These are phyloP conservation scores for Phaeosphaeriaceae sp. DNA, from an alignment of 2,329 filamentous ascomycete species.

Conservation along the genomic window DNA sequence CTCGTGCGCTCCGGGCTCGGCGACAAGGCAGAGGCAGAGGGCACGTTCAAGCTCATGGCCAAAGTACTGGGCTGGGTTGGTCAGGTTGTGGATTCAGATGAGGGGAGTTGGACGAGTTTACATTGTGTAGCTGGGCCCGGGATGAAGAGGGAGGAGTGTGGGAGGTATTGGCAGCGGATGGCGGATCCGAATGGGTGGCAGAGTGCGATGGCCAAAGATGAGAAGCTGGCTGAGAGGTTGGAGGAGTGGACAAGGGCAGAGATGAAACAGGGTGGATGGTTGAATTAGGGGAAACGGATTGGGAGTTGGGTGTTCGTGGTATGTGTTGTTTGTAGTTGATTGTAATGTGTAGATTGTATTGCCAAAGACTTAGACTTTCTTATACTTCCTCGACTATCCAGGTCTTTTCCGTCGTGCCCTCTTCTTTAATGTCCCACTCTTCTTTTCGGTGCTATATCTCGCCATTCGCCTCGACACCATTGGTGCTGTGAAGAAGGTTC, in stretches of 20 bases:
- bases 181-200: conserved; percentile 11
- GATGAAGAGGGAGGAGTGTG: conserved; percentile 11
- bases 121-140: conserved; percentile 8
- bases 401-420: too few relatives aligned
- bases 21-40: background rate
- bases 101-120: conserved; percentile 10
- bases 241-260: conserved; percentile 10
- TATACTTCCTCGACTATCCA: too few relatives aligned
- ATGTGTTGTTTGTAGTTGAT: background rate
- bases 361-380: too few relatives aligned
- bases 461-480: background rate
- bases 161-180: conserved; percentile 8
- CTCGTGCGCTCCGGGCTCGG: conserved; percentile 22
- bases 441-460: too few relatives aligned
- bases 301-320: background rate
- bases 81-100: conserved; percentile 3
- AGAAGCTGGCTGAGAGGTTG: conserved; percentile 6
- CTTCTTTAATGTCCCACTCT: too few relatives aligned
- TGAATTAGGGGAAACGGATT: background rate
- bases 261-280: conserved; percentile 7
- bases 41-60: background rate
- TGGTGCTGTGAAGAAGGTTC: background rate
- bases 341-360: too few relatives aligned
- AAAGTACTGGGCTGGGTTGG: background rate
- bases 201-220: conserved; percentile 10